phyloP scores from a whole-genome alignment of 2,329 filamentous ascomycete species.

The Metarhizium brunneum region DNA sequence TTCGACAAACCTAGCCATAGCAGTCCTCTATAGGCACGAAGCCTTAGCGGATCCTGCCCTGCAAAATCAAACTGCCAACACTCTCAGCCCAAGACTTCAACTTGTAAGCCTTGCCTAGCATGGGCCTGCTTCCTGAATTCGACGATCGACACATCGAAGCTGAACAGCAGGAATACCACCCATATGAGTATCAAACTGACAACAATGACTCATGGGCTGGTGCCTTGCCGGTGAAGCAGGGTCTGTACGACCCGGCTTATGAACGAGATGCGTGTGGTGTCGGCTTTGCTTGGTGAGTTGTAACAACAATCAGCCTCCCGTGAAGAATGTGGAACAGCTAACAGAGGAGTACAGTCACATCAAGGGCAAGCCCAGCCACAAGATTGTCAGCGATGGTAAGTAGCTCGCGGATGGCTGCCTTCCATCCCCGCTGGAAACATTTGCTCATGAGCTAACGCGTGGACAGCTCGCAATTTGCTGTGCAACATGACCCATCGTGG shows the following conservation, averaged over 20 bases:
- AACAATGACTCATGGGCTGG: slow-evolving; percentile 87
- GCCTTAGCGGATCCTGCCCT: slow-evolving; percentile 3
- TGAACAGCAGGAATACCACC: slow-evolving; percentile 50
- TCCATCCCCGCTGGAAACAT: neutral
- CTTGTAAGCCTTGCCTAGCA: slow-evolving; percentile 49
- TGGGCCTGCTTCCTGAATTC: slow-evolving; percentile 58
- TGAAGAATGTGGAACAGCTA: slow-evolving; percentile 7
- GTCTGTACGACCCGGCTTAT: slow-evolving; percentile 89
- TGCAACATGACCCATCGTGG: slow-evolving; percentile 99
- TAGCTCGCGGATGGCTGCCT: slow-evolving; percentile 7
- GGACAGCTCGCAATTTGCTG: slow-evolving; percentile 54
- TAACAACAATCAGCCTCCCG: neutral
- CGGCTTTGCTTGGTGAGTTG: slow-evolving; percentile 87
- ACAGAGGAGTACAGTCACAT: slow-evolving; percentile 59
- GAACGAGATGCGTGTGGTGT: slow-evolving; percentile 99
- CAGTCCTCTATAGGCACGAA: slow-evolving; percentile 4
- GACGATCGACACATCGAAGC: slow-evolving; percentile 59
- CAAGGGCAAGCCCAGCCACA: slow-evolving; percentile 94
- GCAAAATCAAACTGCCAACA: neutral
- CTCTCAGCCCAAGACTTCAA: neutral
- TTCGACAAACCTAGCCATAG: slow-evolving; percentile 1
- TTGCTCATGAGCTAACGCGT: neutral
- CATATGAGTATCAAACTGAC: slow-evolving; percentile 81
- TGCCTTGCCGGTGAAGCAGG: slow-evolving; percentile 93
- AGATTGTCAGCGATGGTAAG: slow-evolving; percentile 96